Evolutionary conservation across 1,284 basidiomycete species (phyloP), one percentile per base, ranked within the genome.

Genomic region (Leccinum huronense): DNA sequence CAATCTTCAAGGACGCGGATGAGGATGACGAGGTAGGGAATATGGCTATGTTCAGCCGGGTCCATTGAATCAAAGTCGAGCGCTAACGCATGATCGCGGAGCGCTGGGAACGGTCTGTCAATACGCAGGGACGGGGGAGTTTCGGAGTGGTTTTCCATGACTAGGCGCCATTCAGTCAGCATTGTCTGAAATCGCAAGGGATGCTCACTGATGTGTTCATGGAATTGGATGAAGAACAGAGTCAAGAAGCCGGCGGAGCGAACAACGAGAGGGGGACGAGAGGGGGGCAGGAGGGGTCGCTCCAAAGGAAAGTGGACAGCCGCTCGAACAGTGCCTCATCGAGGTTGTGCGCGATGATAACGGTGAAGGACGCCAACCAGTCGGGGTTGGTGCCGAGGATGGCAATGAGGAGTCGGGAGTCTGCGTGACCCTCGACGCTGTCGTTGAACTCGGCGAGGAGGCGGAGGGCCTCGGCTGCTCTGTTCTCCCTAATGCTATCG

Each of bases 111-210:
- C 0, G 97, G 92, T 62, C 88, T 85, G 77, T 95, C 93, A 66
- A 99, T 88, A 42, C 95, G 87, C 1, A 99, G 82, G 8, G 95
- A 94, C 16, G 93, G 89, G 0, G 86, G 78, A 0, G 83, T 88
- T 69, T 97, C 94, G 0, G 94, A 91, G 78, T 99, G 97, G 16
- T 91, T 94, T 73, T 98, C 95, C 71, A 97, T 88, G 71, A 99
- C 94, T 91, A 73, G 64, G 48, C 69, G 63, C 68, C 16, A 45
- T 16, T 72, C 53, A 64, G 64, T 19, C 8, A 2, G 11, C 40
- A 11, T n/a, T 40, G 19, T 40, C 60, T 13, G 36, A 63, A 33
- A 63, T 48, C 6, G 42, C 51, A 34, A 55, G 59, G 34, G 5
- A 10, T 31, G 80, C 89, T 69, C 69, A 95, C 95, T 84, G 66